Evolutionary conservation across 768 basidiomycete genomes (phyloP).

Genomic region (Cyclocybe aegerita): DNA sequence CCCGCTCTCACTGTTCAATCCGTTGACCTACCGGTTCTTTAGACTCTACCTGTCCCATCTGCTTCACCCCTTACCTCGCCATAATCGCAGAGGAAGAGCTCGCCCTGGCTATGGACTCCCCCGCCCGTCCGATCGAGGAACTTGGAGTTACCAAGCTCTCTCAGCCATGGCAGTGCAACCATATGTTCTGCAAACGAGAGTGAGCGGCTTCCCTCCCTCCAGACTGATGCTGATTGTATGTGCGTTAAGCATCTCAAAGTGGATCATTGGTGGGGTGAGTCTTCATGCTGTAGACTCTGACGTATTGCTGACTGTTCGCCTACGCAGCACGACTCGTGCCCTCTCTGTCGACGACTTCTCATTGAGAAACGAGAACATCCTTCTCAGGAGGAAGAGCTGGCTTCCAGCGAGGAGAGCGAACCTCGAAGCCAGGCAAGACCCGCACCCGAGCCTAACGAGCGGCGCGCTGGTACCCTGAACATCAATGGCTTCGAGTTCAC

Average conservation of each 20-base stretch:
- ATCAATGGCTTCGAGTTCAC: not conserved
- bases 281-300: not conserved
- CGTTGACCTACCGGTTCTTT: not conserved
- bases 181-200: slow-evolving; percentile 84
- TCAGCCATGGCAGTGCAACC: slow-evolving; percentile 54
- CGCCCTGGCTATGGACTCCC: slow-evolving; percentile 75
- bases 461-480: not conserved
- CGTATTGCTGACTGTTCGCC: not conserved
- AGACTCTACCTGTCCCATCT: slow-evolving; percentile 79
- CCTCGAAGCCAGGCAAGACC: no score
- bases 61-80: slow-evolving; percentile 66
- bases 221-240: not conserved
- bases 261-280: slow-evolving; percentile 60
- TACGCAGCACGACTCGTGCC: slow-evolving; percentile 60
- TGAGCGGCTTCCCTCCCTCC: slow-evolving; percentile 27
- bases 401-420: not conserved
- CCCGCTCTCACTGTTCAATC: not conserved
- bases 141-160: slow-evolving; percentile 68
- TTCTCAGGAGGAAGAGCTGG: slow-evolving; percentile 3
- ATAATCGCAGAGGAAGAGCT: slow-evolving; percentile 74
- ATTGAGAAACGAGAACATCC: slow-evolving; percentile 17
- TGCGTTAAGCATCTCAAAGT: slow-evolving; percentile 54
- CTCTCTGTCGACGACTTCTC: slow-evolving; percentile 57
- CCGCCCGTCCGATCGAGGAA: slow-evolving; percentile 67
- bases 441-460: no score